Base-by-base conservation (phyloP, 495 filamentous ascomycete genomes). In the Penicillium pancosmium region DNA sequence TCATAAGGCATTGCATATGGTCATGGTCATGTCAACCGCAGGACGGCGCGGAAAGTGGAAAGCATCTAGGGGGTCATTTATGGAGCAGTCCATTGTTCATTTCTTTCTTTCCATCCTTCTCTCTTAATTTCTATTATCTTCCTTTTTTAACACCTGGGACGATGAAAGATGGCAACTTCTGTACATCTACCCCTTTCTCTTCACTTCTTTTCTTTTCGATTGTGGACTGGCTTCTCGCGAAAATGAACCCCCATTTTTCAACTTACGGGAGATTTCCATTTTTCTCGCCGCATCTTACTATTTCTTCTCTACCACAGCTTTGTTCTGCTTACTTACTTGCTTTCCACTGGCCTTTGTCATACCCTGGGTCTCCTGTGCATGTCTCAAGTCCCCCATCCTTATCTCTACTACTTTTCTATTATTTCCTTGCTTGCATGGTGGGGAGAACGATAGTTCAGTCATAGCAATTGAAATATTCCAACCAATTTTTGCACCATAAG, bases 1-100 rank as follows among this genome's bases (percentile, higher is more conserved):
- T 66, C 65, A 66, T 64, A 56, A 57, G 65, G 65, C 64, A 69
- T 65, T 64, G 62, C 63, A 66, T 48, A 48, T 68, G 59, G 65
- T 61, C 60, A 64, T 59, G 62, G 65, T 65, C 55, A 65, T 64
- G 64, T 61, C 64, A 59, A 57, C 60, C 52, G 52, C 57, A 70
- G 60, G 63, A 64, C 55, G 60, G 60, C 62, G 55, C 51, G 63
- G 67, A 56, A 63, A 67, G 62, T 66, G 62, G 63, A 66, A 68
- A 66, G 62, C 65, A 66, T 68, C 47, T 64, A 49, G 38, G 62
- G 59, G 64, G 52, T 63, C 54, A 46, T 59, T 58, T 56, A 58
- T 58, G 59, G 64, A 68, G 61, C 60, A 66, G 63, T 70, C 68
- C 66, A 66, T 64, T 61, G 57, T 44, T 63, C 36, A 40, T 40